These are phyloP conservation scores for Ustilago trichophora DNA, from an alignment of 1,284 basidiomycete species.

Conservation along the genomic window DNA sequence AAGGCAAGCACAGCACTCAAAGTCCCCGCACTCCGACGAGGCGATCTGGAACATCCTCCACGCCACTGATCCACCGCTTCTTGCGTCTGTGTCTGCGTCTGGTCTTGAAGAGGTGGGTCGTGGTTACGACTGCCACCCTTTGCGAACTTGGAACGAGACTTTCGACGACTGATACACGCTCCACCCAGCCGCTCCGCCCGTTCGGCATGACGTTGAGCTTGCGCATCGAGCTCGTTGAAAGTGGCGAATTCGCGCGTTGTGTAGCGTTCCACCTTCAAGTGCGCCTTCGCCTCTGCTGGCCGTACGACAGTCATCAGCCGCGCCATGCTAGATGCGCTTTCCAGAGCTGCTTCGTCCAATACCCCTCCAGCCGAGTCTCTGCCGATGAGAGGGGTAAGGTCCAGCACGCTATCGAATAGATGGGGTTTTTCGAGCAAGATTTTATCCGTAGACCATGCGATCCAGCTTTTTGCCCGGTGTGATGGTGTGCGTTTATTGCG, in stretches of 20 bases:
- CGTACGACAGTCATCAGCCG: constrained; percentile 11
- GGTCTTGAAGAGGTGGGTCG: no score
- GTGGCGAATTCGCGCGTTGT: constrained; percentile 54
- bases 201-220: constrained; percentile 39
- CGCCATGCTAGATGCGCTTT: constrained; percentile 17
- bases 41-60: constrained; percentile 28
- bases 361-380: constrained; percentile 21
- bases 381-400: constrained; percentile 43
- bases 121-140: no score
- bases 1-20: constrained; percentile 43
- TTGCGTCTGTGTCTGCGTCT: constrained; percentile 7
- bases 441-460: constrained; percentile 58
- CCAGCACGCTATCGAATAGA: constrained; percentile 54
- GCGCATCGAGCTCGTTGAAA: constrained; percentile 52
- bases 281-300: neutral
- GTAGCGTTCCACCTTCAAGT: constrained; percentile 45
- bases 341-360: constrained; percentile 19
- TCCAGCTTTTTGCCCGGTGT: constrained; percentile 29
- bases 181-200: constrained; percentile 18
- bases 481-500: neutral
- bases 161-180: constrained; percentile 24
- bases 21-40: constrained; percentile 17
- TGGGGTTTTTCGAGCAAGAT: constrained; percentile 54
- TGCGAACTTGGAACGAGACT: no score
- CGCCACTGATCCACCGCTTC: constrained; percentile 43